Conservation (phyloP, 352 stramenopile genomes). For the Plasmopara halstedii region DNA sequence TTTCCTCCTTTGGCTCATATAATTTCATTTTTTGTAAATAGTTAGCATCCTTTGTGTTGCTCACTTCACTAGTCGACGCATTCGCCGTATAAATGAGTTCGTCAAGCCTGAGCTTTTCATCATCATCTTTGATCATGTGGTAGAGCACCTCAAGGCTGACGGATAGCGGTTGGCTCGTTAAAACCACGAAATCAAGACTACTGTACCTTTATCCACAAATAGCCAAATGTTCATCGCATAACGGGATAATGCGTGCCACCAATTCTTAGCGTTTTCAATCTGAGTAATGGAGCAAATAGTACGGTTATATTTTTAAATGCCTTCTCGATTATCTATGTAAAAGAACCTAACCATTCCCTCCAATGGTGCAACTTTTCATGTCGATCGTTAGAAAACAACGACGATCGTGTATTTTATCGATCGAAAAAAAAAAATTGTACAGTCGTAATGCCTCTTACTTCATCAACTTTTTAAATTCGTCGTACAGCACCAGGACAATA, state of each 20-base stretch:
- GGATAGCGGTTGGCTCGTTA: too few species aligned
- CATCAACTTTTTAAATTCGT: slow-evolving; percentile 95
- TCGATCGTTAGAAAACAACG: slow-evolving; percentile 10
- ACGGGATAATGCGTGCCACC: background rate
- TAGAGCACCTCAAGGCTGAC: background rate
- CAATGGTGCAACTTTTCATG: slow-evolving; percentile 9
- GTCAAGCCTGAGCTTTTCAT: slow-evolving; percentile 3
- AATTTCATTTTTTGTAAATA: background rate
- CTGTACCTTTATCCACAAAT: background rate
- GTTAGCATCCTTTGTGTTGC: slow-evolving; percentile 13
- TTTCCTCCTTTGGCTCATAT: slow-evolving; percentile 1
- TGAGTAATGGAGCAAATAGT: slow-evolving; percentile 17
- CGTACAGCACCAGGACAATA: slow-evolving; percentile 98
- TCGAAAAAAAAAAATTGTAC: too few species aligned
- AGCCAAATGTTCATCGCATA: background rate
- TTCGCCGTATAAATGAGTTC: background rate
- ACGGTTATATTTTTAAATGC: slow-evolving; percentile 32
- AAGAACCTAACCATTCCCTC: slow-evolving; percentile 33
- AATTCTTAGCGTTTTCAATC: too few species aligned
- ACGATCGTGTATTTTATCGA: slow-evolving; percentile 4
- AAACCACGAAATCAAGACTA: too few species aligned
- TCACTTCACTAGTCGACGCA: slow-evolving; percentile 1
- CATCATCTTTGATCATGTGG: slow-evolving; percentile 15
- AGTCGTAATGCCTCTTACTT: slow-evolving; percentile 25
- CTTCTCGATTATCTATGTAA: slow-evolving; percentile 38